Evolutionary conservation across 2,329 filamentous ascomycete species (phyloP), one percentile per base, ranked within the genome.

Genomic region (Fulvia fulva): DNA sequence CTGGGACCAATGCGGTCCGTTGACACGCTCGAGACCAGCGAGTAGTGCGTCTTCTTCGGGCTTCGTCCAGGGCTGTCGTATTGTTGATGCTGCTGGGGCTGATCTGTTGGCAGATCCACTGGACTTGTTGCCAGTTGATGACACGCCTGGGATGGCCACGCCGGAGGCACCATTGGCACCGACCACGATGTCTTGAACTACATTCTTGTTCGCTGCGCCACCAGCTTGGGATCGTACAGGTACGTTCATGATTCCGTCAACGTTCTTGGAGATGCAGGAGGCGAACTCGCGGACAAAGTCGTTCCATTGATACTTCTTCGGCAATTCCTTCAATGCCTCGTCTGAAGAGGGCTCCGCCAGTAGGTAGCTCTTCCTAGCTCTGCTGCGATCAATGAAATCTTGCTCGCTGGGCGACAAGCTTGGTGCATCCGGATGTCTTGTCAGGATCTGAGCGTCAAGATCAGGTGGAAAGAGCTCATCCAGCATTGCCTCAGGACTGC

Each of bases 1-100:
- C 70, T 96, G 91, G 65, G 89, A 93, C 91, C 91, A 96, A 68
- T 96, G 91, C 19, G 91, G 91, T 0, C 91, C 91, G 70, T 92
- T 91, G 49, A 96, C 91, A 71, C 88, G 85, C 69, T 95, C 91
- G 3, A 96, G 83, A 0, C 91, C 91, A 51, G 88, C 85, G 87
- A 96, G 93, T 19, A 96, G 80, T 0, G 91, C 91, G 72, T 91
- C 91, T 71, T 96, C 91, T 74, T 96, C 91, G 63, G 94, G 90
- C 3, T 88, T 86, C 0, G 88, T 90, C 91, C 91, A 96, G 0
- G 91, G 90, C 26, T 91, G 83, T 30, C 91, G 70, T 11, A 68
- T 65, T 5, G 66, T 67, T 9, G 63, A 63, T 16, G 59, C 54
- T 25, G 62, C 54, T 1, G 64, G 56, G 28, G 63, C 56, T 26